Conservation (phyloP, 805 yeast genomes). For the Candida incommunis region DNA sequence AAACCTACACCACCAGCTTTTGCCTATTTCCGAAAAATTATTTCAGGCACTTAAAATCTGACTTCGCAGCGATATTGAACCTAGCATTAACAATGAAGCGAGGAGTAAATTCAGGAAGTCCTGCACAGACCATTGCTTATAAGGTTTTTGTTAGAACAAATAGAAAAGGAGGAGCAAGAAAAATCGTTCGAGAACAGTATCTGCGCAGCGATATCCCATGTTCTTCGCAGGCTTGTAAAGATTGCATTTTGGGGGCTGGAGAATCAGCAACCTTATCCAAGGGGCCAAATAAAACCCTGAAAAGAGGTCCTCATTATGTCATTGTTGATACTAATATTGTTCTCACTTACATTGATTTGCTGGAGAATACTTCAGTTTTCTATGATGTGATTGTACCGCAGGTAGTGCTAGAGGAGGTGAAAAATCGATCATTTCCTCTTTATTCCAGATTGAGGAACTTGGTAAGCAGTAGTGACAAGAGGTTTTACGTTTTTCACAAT, state of each 20-base stretch:
- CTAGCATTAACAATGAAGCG: no score
- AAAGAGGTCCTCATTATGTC: constrained; percentile 61
- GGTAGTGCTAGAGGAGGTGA: constrained; percentile 85
- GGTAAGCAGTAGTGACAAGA: constrained; percentile 57
- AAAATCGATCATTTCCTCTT: constrained; percentile 74
- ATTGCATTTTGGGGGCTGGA: constrained; percentile 42
- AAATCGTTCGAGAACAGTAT: constrained; percentile 89
- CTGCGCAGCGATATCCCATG: constrained; percentile 88
- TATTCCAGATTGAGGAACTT: constrained; percentile 72
- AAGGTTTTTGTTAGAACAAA: constrained; percentile 82
- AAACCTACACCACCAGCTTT: no score
- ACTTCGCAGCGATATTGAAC: no score
- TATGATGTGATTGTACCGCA: constrained; percentile 92
- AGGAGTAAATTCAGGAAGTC: no score
- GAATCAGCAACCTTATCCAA: constrained; percentile 36
- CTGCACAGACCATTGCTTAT: constrained; percentile 19
- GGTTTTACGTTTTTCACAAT: constrained; percentile 86
- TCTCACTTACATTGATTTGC: constrained; percentile 74
- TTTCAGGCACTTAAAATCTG: no score
- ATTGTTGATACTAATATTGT: constrained; percentile 82
- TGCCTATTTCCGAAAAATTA: no score
- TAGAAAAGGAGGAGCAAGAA: constrained; percentile 77
- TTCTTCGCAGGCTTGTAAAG: constrained; percentile 52
- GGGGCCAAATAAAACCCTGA: constrained; percentile 33
- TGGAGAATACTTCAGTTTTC: constrained; percentile 65